phyloP scores from a whole-genome alignment of 208 protist genomes.

The Crithidia bombi region DNA sequence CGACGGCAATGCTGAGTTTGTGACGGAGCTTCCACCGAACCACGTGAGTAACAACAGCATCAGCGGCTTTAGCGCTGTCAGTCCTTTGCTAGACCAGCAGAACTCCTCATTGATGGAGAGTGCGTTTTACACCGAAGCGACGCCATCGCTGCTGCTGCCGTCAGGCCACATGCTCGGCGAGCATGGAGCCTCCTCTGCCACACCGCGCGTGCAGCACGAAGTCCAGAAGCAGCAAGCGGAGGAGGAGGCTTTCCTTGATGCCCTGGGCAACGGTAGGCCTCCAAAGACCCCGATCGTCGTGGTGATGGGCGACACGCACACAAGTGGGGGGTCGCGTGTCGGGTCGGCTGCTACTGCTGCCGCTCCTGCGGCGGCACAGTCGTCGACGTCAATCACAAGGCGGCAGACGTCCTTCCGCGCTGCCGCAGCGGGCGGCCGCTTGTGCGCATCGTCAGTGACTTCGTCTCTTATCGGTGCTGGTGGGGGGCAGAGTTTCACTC shows the following conservation, averaged over 20 bases:
- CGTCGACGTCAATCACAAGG: too few relatives aligned
- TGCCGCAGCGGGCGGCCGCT: too few relatives aligned
- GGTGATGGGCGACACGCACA: neutral
- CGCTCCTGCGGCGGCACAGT: too few relatives aligned
- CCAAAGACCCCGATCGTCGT: neutral
- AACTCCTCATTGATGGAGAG: neutral
- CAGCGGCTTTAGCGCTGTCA: neutral
- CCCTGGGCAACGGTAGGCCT: neutral
- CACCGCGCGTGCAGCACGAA: neutral
- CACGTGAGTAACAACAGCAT: neutral
- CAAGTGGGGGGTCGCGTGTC: neutral
- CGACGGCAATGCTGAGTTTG: neutral
- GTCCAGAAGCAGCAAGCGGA: conserved; percentile 7
- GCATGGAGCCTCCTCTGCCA: neutral
- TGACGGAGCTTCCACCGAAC: neutral
- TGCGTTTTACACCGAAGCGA: neutral
- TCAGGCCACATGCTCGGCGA: neutral
- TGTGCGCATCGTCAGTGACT: too few relatives aligned
- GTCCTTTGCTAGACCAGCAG: neutral
- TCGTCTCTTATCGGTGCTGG: too few relatives aligned
- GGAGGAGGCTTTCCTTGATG: conserved; percentile 3
- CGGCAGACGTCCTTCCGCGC: too few relatives aligned
- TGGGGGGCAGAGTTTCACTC: too few relatives aligned
- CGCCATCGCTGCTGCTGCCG: neutral
- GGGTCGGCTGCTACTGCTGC: neutral